Evolutionary conservation across 164 flowering plant genomes (phyloP).

Genomic region (Echeveria elegans): DNA sequence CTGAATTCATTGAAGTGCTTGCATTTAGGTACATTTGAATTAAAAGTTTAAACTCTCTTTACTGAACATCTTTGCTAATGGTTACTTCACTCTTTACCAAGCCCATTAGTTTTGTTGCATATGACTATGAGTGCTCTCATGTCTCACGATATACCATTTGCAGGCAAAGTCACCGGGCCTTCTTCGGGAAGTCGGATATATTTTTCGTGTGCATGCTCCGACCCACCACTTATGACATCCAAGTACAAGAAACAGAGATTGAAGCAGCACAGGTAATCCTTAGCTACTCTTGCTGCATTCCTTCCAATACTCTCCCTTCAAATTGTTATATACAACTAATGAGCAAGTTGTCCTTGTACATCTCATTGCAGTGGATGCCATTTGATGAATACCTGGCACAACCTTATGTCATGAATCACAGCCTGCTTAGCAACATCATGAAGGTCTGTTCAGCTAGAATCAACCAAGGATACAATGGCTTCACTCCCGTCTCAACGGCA

Average conservation of each 20-base stretch:
- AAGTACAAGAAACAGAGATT: neutral
- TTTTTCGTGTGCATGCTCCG: neutral
- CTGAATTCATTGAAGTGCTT: constrained; percentile 42
- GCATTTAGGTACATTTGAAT: constrained; percentile 38
- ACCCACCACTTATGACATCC: neutral
- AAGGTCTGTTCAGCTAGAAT: constrained; percentile 38
- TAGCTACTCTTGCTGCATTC: neutral
- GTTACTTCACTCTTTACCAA: neutral
- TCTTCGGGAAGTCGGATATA: neutral
- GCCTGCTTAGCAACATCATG: constrained; percentile 23
- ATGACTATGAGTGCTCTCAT: neutral
- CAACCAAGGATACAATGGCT: constrained; percentile 34
- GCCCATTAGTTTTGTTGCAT: neutral
- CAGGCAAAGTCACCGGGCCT: neutral
- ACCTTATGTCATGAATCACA: constrained; percentile 30
- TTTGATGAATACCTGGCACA: constrained; percentile 51
- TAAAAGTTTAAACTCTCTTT: neutral
- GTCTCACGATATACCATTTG: neutral
- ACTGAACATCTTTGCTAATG: neutral
- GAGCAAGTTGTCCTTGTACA: neutral
- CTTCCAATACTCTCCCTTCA: neutral
- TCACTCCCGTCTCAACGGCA: constrained; percentile 24
- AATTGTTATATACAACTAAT: neutral
- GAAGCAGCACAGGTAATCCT: constrained; percentile 29
- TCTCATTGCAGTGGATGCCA: constrained; percentile 66